These are phyloP conservation scores for Rosa hybrid DNA, from an alignment of 331 rosid genomes.

Conservation along the genomic window DNA sequence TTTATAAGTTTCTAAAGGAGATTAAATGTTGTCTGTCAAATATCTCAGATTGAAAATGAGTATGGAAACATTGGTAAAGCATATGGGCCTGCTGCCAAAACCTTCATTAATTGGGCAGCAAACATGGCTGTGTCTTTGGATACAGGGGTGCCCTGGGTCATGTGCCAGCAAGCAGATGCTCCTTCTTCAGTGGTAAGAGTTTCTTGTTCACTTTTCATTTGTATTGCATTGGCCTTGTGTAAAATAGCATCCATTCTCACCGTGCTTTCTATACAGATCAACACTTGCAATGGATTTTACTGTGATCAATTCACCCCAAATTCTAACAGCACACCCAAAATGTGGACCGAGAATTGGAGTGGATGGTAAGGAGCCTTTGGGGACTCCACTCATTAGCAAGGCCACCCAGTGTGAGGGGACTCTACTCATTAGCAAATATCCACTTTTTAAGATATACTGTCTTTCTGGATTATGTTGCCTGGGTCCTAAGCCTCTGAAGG, in stretches of 20 bases:
- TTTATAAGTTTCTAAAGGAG: background rate
- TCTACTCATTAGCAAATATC: constrained; percentile 34
- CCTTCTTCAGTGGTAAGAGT: constrained; percentile 86
- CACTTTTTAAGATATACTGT: constrained; percentile 60
- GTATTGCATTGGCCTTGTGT: background rate
- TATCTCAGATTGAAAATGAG: constrained; percentile 81
- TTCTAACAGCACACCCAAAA: constrained; percentile 75
- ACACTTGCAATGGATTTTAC: constrained; percentile 90
- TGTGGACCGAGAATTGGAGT: constrained; percentile 91
- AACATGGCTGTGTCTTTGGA: constrained; percentile 76
- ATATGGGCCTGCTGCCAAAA: constrained; percentile 66
- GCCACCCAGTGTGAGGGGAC: constrained; percentile 38
- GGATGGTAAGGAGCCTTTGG: constrained; percentile 63
- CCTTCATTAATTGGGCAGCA: constrained; percentile 87
- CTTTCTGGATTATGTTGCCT: constrained; percentile 67
- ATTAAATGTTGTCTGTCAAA: background rate
- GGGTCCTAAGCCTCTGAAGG: constrained; percentile 50
- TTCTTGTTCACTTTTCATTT: constrained; percentile 15
- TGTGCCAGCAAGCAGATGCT: constrained; percentile 92
- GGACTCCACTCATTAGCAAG: constrained; percentile 22
- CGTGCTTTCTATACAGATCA: constrained; percentile 51
- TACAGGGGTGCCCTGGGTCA: constrained; percentile 98
- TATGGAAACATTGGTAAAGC: constrained; percentile 60
- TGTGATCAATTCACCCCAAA: constrained; percentile 89
- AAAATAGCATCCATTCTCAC: background rate